Evolutionary conservation across 176 grass and related monocot species (phyloP), one percentile per base, ranked within the genome.

Genomic region (Secale cereale): DNA sequence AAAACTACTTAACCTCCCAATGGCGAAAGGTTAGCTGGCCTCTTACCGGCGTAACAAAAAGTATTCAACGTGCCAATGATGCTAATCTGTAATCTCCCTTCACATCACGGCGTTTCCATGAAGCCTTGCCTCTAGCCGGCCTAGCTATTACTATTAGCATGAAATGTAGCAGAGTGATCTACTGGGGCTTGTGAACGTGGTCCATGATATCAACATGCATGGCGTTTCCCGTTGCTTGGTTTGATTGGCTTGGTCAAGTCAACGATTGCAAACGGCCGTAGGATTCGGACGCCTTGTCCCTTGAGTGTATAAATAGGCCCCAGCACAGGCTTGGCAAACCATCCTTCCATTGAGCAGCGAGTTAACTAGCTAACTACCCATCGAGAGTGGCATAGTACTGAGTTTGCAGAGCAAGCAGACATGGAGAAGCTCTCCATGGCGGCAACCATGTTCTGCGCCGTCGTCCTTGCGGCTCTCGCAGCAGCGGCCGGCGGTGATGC

Each of bases 361-460:
- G 19, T 22, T 57, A 22, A 57, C 6, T 56, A 56, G 50, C 50
- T 56, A 56, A 56, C 19, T 0, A 57, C 19, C 20, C 1, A 57
- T 57, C 19, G 54, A 50, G 5, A 52, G 16, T 52, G 48, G 48
- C 48, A 48, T 52, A 52, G 48, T 6, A 1, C 48, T 1, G 19
- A 8, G 37, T 16, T 81, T 4, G 27, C 46, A 25, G 36, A 32
- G 33, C 10, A 41, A 14, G 1, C 27, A 35, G 0, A 4, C 73
- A 77, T 85, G 82, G 72, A 4, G 71, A 85, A 57, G 61, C 61
- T 77, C 43, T 40, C 83, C 83, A 57, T 77, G 83, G 43, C 61
- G 10, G 61, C 74, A 6, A 39, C 82, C 41, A 0, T 67, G 72
- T 20, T 85, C 61, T 39, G 29, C 60, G 70, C 70, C 20, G 29